Evolutionary conservation across 371 early-diverging fungal genomes (phyloP).

Genomic region (Parasitella parasitica): DNA sequence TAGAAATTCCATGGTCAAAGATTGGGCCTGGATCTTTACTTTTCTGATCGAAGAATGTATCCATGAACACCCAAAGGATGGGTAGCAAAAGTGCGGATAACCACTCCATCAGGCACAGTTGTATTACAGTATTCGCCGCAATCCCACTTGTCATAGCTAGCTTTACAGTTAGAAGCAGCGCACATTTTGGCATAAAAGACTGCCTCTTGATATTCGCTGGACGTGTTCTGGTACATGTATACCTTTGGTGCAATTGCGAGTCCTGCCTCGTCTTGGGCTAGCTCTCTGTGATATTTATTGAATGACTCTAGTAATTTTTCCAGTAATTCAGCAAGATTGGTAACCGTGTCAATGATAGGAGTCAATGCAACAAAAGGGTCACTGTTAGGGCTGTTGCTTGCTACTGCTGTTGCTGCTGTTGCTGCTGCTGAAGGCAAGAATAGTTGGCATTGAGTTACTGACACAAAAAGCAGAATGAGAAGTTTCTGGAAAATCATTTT

Average conservation of each 20-base stretch:
- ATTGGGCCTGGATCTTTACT: slow-evolving; percentile 1
- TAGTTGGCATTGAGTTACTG: not conserved
- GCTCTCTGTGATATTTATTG: not conserved
- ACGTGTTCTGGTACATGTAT: not conserved
- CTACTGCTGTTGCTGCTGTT: not conserved
- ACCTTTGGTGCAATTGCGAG: not conserved
- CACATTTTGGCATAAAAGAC: not conserved
- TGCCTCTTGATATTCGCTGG: not conserved
- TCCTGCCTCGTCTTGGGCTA: not conserved
- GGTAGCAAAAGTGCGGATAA: slow-evolving; percentile 14
- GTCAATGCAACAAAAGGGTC: not conserved
- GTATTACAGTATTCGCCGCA: slow-evolving; percentile 10
- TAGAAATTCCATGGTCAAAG: not conserved
- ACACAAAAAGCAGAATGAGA: not conserved
- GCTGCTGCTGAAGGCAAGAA: not conserved
- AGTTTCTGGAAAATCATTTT: not conserved
- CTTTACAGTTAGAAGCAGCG: slow-evolving; percentile 19
- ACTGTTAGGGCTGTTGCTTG: not conserved
- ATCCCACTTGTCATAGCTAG: slow-evolving; percentile 23
- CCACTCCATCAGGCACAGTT: slow-evolving; percentile 17
- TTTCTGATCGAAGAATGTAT: slow-evolving; percentile 5
- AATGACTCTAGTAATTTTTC: not conserved
- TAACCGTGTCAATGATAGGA: not conserved
- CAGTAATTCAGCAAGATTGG: not conserved
- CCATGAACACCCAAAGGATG: slow-evolving; percentile 17